These are phyloP conservation scores for Sophora flavescens DNA, from an alignment of 306 rosid species.

Conservation along the genomic window DNA sequence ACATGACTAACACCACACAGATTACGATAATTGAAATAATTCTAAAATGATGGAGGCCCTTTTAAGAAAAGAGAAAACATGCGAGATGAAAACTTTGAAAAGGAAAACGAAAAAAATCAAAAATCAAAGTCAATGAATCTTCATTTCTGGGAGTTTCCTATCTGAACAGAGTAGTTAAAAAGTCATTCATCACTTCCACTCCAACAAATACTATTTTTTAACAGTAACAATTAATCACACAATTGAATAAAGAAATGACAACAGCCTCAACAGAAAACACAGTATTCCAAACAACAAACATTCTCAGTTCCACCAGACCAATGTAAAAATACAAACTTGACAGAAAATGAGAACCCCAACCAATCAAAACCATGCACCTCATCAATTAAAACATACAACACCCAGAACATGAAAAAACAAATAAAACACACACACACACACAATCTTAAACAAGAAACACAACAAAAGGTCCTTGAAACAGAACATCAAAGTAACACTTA, in stretches of 20 bases:
- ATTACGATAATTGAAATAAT: slow-evolving; percentile 31
- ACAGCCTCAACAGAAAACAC: background rate
- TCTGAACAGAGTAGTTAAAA: slow-evolving; percentile 23
- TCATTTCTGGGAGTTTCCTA: background rate
- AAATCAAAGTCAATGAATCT: slow-evolving; percentile 31
- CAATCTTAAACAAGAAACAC: background rate
- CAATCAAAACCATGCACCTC: no score
- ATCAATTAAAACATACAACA: no score
- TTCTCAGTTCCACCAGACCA: background rate
- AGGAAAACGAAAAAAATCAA: background rate
- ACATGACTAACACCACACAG: slow-evolving; percentile 23
- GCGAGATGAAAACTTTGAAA: slow-evolving; percentile 2
- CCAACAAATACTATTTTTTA: slow-evolving; percentile 40
- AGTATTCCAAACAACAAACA: background rate
- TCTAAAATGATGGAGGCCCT: slow-evolving; percentile 18
- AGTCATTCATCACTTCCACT: slow-evolving; percentile 40
- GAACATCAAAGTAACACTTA: slow-evolving; percentile 9
- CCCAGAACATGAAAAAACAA: background rate
- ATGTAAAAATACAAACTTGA: no score
- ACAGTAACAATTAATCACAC: background rate
- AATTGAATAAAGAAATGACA: slow-evolving; percentile 12
- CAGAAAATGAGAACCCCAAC: no score
- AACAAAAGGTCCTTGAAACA: background rate
- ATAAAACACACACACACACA: no score
- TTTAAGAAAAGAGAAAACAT: background rate